These are phyloP conservation scores for Geoglossum cookeanum DNA, from an alignment of 2,329 filamentous ascomycete genomes.

Conservation along the genomic window DNA sequence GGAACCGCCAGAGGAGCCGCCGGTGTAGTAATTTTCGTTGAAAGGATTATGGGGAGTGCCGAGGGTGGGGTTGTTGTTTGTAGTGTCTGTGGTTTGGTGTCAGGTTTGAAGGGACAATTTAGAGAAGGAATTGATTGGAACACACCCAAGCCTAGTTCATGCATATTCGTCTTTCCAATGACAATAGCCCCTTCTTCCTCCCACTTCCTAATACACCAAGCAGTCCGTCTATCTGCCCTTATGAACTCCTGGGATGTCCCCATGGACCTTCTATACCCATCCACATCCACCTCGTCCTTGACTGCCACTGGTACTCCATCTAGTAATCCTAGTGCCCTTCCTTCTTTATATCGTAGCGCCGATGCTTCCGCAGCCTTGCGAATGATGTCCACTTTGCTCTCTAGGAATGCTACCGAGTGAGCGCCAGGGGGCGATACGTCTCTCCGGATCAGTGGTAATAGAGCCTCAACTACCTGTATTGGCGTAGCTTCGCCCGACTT, in stretches of 20 bases:
- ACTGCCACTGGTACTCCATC: conserved; percentile 71
- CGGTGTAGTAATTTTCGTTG: conserved; percentile 58
- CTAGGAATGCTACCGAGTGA: conserved; percentile 57
- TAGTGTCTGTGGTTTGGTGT: conserved; percentile 36
- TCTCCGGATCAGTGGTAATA: conserved; percentile 51
- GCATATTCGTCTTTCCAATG: conserved; percentile 62
- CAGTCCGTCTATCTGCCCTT: conserved; percentile 32
- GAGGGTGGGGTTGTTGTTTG: conserved; percentile 59
- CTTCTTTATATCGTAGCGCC: conserved; percentile 49
- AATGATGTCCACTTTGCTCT: conserved; percentile 42
- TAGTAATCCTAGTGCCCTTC: conserved; percentile 45
- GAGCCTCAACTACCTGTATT: conserved; percentile 45
- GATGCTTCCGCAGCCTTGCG: conserved; percentile 52
- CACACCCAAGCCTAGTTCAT: conserved; percentile 53
- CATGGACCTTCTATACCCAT: conserved; percentile 47
- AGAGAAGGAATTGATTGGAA: conserved; percentile 2
- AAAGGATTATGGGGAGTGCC: conserved; percentile 64
- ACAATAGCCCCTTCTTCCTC: conserved; percentile 54
- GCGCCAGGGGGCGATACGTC: conserved; percentile 33
- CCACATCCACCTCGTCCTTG: conserved; percentile 61
- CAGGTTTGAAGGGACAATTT: not conserved
- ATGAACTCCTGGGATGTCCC: conserved; percentile 44
- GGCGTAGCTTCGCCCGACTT: conserved; percentile 51
- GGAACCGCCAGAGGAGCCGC: conserved; percentile 62
- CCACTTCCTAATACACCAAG: conserved; percentile 52